Evolutionary conservation across 805 yeast species (phyloP).

Genomic region (Komagataella phaffii): DNA sequence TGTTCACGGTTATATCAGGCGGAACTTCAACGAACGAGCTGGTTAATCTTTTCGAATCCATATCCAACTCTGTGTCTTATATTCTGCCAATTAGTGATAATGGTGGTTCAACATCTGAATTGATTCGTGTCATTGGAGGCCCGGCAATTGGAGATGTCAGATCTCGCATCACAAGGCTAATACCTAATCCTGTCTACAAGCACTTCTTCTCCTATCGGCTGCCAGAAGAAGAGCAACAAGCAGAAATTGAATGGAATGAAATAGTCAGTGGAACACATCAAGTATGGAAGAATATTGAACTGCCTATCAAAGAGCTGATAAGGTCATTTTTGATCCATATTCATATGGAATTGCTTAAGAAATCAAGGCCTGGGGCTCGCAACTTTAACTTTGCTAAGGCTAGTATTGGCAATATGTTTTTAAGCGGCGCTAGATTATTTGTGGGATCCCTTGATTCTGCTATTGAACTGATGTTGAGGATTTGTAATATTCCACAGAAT

Average conservation of each 20-base stretch:
- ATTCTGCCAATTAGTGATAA: conserved; percentile 81
- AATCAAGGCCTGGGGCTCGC: conserved; percentile 39
- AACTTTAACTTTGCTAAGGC: conserved; percentile 69
- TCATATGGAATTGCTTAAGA: conserved; percentile 62
- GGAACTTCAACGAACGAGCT: conserved; percentile 83
- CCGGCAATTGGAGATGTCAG: conserved; percentile 92
- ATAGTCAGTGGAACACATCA: conserved; percentile 71
- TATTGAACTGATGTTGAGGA: conserved; percentile 56
- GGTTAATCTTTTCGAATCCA: conserved; percentile 37
- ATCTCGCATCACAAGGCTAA: conserved; percentile 64
- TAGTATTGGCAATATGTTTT: conserved; percentile 71
- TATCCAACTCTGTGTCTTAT: conserved; percentile 39
- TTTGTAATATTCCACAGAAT: conserved; percentile 41
- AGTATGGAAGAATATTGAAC: conserved; percentile 49
- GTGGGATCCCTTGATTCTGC: conserved; percentile 80
- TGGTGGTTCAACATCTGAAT: conserved; percentile 91
- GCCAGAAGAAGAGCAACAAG: conserved; percentile 30
- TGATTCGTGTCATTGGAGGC: conserved; percentile 78
- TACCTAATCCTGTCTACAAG: conserved; percentile 35
- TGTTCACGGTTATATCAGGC: conserved; percentile 43
- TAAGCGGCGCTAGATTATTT: conserved; percentile 71
- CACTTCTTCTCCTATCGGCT: conserved; percentile 35
- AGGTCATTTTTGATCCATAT: conserved; percentile 69
- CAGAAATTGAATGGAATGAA: conserved; percentile 60
- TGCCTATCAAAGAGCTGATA: conserved; percentile 55